Evolutionary conservation across 2,329 filamentous ascomycete species (phyloP).

Genomic region (Colletotrichum sp.): DNA sequence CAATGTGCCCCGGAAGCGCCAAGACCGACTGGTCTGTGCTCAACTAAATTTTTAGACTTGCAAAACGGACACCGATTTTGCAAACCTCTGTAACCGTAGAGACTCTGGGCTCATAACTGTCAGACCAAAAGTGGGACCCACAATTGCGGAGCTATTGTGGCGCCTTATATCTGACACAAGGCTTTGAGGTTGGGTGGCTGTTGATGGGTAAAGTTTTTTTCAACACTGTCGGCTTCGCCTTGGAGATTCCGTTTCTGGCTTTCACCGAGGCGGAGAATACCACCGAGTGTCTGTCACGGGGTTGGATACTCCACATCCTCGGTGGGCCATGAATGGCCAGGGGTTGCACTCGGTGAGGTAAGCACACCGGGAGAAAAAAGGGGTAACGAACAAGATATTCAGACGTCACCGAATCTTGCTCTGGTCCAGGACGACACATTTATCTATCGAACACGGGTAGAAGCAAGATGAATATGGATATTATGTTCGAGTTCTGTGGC

Average conservation of each 20-base stretch:
- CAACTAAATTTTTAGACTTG: no score
- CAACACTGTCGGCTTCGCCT: neutral
- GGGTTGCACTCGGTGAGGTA: neutral
- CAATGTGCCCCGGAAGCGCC: no score
- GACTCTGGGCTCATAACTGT: no score
- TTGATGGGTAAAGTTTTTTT: neutral
- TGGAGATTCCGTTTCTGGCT: neutral
- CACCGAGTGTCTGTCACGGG: accelerated
- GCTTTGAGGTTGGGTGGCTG: neutral
- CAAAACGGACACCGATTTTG: no score
- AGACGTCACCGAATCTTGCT: neutral
- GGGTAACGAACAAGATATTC: neutral
- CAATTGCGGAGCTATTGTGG: no score
- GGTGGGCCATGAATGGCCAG: neutral
- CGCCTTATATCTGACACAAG: no score
- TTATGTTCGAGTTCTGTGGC: no score
- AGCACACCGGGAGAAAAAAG: neutral
- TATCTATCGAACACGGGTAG: neutral
- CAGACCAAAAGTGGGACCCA: no score
- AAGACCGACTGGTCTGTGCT: no score
- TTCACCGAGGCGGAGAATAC: neutral
- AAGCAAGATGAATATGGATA: no score
- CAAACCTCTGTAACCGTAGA: no score
- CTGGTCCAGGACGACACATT: neutral
- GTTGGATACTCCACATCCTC: neutral